phyloP scores from a whole-genome alignment of 352 stramenopile species.

The Pythium sp. region DNA sequence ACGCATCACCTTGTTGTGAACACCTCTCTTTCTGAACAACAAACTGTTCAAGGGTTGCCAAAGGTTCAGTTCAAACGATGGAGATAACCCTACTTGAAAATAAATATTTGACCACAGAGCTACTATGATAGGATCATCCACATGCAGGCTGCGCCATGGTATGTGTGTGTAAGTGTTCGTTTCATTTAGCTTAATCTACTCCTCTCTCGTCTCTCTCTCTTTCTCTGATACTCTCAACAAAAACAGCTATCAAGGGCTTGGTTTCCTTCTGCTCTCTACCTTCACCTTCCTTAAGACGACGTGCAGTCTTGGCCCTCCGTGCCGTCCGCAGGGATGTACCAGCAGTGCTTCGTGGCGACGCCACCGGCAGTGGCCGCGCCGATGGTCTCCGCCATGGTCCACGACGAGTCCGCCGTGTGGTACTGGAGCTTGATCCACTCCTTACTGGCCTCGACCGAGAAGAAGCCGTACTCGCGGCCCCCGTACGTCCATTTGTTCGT shows the following conservation, averaged over 20 bases:
- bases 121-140: too few relatives aligned
- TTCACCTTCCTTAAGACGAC: not conserved
- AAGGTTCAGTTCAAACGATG: too few relatives aligned
- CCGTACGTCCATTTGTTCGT: slow-evolving; percentile 60
- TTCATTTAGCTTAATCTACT: slow-evolving; percentile 11
- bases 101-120: too few relatives aligned
- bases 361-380: slow-evolving; percentile 37
- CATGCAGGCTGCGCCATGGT: not conserved
- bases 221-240: not conserved
- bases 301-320: slow-evolving; percentile 24
- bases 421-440: slow-evolving; percentile 70
- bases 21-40: not conserved
- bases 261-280: not conserved
- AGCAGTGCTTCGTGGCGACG: slow-evolving; percentile 64
- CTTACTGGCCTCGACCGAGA: slow-evolving; percentile 52
- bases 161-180: slow-evolving; percentile 5
- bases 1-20: not conserved
- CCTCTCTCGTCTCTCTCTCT: not conserved
- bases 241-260: not conserved
- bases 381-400: slow-evolving; percentile 48
- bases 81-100: too few relatives aligned
- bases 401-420: slow-evolving; percentile 54
- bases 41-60: too few relatives aligned
- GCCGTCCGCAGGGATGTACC: slow-evolving; percentile 52
- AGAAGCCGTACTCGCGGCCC: slow-evolving; percentile 67